Evolutionary conservation across 2,329 filamentous ascomycete species (phyloP).

Genomic region (Fusarium succisae): DNA sequence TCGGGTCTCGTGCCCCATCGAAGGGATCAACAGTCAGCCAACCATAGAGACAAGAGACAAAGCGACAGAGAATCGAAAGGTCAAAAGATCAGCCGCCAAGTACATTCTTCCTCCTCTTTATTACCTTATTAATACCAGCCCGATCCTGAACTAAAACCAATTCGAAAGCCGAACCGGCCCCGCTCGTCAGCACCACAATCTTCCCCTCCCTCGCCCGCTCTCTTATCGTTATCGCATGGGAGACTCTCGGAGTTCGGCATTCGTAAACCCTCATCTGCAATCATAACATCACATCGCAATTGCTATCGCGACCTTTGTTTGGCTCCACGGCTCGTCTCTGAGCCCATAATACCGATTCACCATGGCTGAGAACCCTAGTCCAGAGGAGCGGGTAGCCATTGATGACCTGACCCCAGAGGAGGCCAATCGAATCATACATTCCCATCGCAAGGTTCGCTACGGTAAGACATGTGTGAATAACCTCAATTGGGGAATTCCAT

Average conservation of each 20-base stretch:
- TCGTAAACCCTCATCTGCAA: slow-evolving; percentile 41
- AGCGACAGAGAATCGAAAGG: background rate
- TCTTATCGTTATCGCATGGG: slow-evolving; percentile 33
- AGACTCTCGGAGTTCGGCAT: slow-evolving; percentile 51
- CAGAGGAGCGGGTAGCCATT: slow-evolving; percentile 57
- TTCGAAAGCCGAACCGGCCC: slow-evolving; percentile 40
- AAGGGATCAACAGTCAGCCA: slow-evolving; percentile 10
- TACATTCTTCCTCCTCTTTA: background rate
- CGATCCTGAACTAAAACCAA: background rate
- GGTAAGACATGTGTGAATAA: slow-evolving; percentile 56
- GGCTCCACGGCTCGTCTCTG: slow-evolving; percentile 36
- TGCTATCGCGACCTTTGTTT: slow-evolving; percentile 38
- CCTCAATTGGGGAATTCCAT: slow-evolving; percentile 13
- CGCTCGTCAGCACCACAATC: slow-evolving; percentile 29
- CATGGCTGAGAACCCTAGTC: slow-evolving; percentile 58
- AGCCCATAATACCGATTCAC: slow-evolving; percentile 39
- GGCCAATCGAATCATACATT: slow-evolving; percentile 74
- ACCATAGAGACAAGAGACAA: slow-evolving; percentile 11
- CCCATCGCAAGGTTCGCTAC: slow-evolving; percentile 74
- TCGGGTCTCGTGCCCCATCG: slow-evolving; percentile 18
- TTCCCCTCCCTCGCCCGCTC: slow-evolving; percentile 39
- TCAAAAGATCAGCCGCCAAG: slow-evolving; percentile 22
- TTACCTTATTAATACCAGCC: slow-evolving; percentile 5
- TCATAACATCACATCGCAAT: slow-evolving; percentile 39
- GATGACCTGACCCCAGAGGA: slow-evolving; percentile 71